phyloP scores from a whole-genome alignment of 176 grass and related monocot species.

The Musa beccarii region DNA sequence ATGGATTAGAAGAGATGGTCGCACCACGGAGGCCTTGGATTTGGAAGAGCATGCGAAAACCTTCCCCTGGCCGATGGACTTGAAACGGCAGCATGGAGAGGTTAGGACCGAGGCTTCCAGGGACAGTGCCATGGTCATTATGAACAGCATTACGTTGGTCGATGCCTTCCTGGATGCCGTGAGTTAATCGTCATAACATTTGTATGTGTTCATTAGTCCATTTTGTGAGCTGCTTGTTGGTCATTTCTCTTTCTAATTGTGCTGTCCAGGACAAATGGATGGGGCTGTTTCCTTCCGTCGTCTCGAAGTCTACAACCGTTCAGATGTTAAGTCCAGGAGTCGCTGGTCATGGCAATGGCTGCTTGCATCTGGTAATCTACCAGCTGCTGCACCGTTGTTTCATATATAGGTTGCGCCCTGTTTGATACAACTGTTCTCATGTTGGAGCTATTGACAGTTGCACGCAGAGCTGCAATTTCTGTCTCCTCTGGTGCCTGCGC shows the following conservation, averaged over 20 bases:
- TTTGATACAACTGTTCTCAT: neutral
- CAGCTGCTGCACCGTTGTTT: no score
- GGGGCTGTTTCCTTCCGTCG: constrained; percentile 87
- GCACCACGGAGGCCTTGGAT: constrained; percentile 31
- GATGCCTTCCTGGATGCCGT: constrained; percentile 81
- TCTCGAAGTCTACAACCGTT: constrained; percentile 60
- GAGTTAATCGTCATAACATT: constrained; percentile 3
- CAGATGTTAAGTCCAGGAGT: constrained; percentile 59
- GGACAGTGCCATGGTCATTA: constrained; percentile 72
- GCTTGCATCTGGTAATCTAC: constrained; percentile 57
- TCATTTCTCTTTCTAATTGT: no score
- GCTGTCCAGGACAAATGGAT: constrained; percentile 80
- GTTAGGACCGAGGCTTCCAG: constrained; percentile 59
- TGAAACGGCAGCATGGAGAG: constrained; percentile 24
- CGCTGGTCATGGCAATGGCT: constrained; percentile 69
- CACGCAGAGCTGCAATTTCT: constrained; percentile 80
- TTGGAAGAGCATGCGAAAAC: constrained; percentile 46
- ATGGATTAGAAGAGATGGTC: constrained; percentile 30
- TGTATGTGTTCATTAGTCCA: no score
- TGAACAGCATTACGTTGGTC: constrained; percentile 93
- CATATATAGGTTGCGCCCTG: no score
- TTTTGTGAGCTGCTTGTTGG: no score
- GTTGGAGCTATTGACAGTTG: constrained; percentile 38
- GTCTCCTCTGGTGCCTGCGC: constrained; percentile 62
- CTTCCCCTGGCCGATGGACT: constrained; percentile 61